Evolutionary conservation across 1,139 yeast species (phyloP), one percentile per base, ranked within the genome.

Genomic region (Suhomyces kunorum): DNA sequence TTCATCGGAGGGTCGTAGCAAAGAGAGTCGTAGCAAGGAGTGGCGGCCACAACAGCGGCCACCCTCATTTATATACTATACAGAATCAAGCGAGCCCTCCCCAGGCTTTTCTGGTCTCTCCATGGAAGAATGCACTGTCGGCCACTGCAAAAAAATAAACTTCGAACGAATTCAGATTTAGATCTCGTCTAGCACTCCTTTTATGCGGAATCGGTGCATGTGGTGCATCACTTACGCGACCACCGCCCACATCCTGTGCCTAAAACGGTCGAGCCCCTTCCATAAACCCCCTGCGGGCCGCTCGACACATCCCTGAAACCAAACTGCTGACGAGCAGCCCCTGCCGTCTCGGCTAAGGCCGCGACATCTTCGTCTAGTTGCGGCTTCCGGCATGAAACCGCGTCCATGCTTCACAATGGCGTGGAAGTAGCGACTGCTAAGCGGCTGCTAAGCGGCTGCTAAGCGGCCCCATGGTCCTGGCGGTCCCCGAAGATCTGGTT

Each of bases 131-230:
- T 31, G 34, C 27, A 31, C 23, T 22, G 16, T 19, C 32, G 23
- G 19, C 32, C 14, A 12, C n/a, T 18, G 11, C 16, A 22, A 28
- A 33, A 34, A 34, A 34, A 34, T 25, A 34, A 34, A 34, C 27
- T 28, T 13, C 34, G 31, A 26, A 24, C 34, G 15, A 23, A 16
- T 9, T 22, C 18, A 34, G 17, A 24, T 19, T 19, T 9, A 26
- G 36, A 24, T 30, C 30, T 36, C 39, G 39, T 30, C 39, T 36
- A 30, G 13, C 38, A 12, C 34, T 24, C 28, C 27, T 20, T 31
- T 23, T 7, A 19, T 6, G 19, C 15, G 9, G 5, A 12, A 9
- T 15, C 11, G 26, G 8, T 14, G 27, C 13, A 28, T 18, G 27
- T 20, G 26, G n/a, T 31, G 34, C 34, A 20, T 32, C 34, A 16